These are phyloP conservation scores for Pseudotulostoma volvatum DNA, from an alignment of 495 filamentous ascomycete species.

Conservation along the genomic window DNA sequence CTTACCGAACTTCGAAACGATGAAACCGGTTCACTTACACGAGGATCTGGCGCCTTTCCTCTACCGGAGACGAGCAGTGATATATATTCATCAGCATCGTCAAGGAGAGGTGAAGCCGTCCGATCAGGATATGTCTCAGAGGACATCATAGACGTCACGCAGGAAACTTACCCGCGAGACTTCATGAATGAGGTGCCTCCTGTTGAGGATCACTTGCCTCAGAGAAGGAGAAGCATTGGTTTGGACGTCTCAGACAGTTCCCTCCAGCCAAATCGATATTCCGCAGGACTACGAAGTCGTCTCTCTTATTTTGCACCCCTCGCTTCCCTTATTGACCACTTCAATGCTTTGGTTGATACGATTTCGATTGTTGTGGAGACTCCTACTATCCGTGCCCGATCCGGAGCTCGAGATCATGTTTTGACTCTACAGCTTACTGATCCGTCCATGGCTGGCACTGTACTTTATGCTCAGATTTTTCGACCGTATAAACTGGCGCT, in stretches of 20 bases:
- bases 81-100: too few relatives aligned
- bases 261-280: conserved; percentile 17
- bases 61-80: too few relatives aligned
- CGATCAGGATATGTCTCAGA: too few relatives aligned
- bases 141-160: too few relatives aligned
- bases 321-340: conserved; percentile 41
- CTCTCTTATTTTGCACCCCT: conserved; percentile 54
- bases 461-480: conserved; percentile 47
- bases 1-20: too few relatives aligned
- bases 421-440: conserved; percentile 57
- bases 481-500: conserved; percentile 56
- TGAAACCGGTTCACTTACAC: too few relatives aligned
- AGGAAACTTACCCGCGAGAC: too few relatives aligned
- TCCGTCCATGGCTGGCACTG: conserved; percentile 32
- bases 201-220: conserved; percentile 5
- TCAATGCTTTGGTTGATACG: conserved; percentile 40
- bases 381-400: conserved; percentile 42
- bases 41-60: too few relatives aligned
- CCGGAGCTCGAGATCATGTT: conserved; percentile 52
- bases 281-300: conserved; percentile 40
- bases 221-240: conserved; percentile 1
- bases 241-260: too few relatives aligned
- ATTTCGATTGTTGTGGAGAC: conserved; percentile 48
- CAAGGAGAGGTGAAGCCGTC: too few relatives aligned
- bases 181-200: conserved; percentile 7